phyloP scores from a whole-genome alignment of 2,329 filamentous ascomycete species.

The Trichoderma asperellum region DNA sequence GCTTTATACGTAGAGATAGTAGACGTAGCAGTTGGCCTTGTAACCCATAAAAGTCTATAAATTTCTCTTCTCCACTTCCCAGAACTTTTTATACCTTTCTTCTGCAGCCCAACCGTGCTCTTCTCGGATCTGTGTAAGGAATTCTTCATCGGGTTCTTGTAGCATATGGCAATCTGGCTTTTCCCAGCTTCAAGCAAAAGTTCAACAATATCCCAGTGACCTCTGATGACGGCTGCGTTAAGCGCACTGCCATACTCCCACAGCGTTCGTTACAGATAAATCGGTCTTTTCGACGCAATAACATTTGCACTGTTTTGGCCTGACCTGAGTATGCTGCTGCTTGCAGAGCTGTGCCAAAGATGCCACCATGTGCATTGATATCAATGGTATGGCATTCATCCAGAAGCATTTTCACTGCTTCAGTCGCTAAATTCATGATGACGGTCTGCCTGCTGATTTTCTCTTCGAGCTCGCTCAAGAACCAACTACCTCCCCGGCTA shows the following conservation, averaged over 20 bases:
- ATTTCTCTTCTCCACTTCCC: slow-evolving; percentile 8
- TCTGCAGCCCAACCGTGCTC: neutral
- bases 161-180: slow-evolving; percentile 24
- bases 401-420: neutral
- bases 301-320: neutral
- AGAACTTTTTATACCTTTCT: slow-evolving; percentile 15
- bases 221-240: slow-evolving; percentile 23
- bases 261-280: slow-evolving; percentile 2
- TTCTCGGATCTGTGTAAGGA: slow-evolving; percentile 1
- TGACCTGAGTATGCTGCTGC: slow-evolving; percentile 27
- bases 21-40: too few relatives aligned
- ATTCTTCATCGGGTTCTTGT: slow-evolving; percentile 1
- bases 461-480: too few relatives aligned
- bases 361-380: slow-evolving; percentile 24
- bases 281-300: slow-evolving; percentile 28
- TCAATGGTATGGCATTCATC: slow-evolving; percentile 10
- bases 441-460: too few relatives aligned
- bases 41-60: too few relatives aligned
- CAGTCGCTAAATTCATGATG: neutral
- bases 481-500: too few relatives aligned
- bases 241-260: slow-evolving; percentile 24
- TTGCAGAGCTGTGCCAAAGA: slow-evolving; percentile 30
- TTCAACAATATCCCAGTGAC: slow-evolving; percentile 23
- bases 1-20: too few relatives aligned
- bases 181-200: slow-evolving; percentile 26